Evolutionary conservation across 495 filamentous ascomycete species (phyloP).

Genomic region (Hypoxylon fuscum): DNA sequence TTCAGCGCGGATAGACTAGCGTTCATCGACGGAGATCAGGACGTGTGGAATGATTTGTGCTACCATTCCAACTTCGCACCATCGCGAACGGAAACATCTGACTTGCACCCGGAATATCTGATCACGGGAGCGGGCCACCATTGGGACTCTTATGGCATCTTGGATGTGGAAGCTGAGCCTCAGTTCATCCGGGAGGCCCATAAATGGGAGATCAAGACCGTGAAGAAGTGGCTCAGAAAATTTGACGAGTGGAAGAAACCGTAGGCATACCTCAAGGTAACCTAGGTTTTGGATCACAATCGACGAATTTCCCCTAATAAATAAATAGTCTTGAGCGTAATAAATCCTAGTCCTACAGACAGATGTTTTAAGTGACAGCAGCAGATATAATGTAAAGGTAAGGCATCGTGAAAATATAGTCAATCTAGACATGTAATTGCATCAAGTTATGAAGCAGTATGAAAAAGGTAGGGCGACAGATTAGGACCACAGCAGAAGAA

Average conservation of each 20-base stretch:
- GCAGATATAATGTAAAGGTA: no score
- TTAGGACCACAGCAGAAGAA: no score
- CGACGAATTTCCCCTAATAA: neutral
- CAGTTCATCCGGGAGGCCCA: slow-evolving; percentile 61
- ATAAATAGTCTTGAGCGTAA: neutral
- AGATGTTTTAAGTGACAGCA: no score
- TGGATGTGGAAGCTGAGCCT: slow-evolving; percentile 55
- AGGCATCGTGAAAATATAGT: no score
- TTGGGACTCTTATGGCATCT: slow-evolving; percentile 59
- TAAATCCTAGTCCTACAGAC: neutral
- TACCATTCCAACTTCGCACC: slow-evolving; percentile 56
- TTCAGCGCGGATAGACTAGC: slow-evolving; percentile 56
- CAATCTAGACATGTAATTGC: no score
- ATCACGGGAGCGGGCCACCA: slow-evolving; percentile 59
- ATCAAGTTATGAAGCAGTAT: no score
- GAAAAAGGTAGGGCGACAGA: no score
- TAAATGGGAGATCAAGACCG: slow-evolving; percentile 58
- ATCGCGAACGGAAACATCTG: slow-evolving; percentile 35
- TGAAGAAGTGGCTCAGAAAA: slow-evolving; percentile 44
- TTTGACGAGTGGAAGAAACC: slow-evolving; percentile 37
- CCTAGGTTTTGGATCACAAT: neutral
- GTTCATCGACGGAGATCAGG: slow-evolving; percentile 58
- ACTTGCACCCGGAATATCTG: slow-evolving; percentile 53
- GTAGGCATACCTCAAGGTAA: slow-evolving; percentile 5
- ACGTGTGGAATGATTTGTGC: slow-evolving; percentile 58